Evolutionary conservation across 768 basidiomycete genomes (phyloP).

Genomic region (Termitomyces sp.): DNA sequence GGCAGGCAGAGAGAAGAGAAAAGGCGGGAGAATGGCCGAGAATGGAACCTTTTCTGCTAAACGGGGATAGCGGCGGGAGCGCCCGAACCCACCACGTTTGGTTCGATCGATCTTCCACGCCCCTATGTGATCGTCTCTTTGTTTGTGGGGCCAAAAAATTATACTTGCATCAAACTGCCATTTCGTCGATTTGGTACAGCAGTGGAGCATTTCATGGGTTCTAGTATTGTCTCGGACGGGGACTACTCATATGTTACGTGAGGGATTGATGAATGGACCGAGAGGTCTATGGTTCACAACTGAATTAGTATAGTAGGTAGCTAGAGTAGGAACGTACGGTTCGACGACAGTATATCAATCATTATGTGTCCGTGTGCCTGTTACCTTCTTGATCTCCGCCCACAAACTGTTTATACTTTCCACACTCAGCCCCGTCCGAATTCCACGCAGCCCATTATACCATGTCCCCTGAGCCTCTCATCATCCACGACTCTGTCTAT

Average conservation of each 20-base stretch:
- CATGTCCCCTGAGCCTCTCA: constrained; percentile 13
- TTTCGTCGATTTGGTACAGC: not conserved
- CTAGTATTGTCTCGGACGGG: not conserved
- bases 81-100: constrained; percentile 3
- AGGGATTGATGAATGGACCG: constrained; percentile 5
- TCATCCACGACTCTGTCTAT: constrained; percentile 2
- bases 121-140: constrained; percentile 1
- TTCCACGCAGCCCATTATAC: constrained; percentile 18
- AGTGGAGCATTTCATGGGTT: not conserved
- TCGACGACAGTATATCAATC: constrained; percentile 7
- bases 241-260: not conserved
- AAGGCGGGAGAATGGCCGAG: constrained; percentile 1
- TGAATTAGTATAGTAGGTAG: not conserved
- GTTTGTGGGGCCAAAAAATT: constrained; percentile 1
- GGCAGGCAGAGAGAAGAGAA: not conserved
- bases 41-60: constrained; percentile 15
- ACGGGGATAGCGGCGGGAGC: constrained; percentile 9
- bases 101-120: not conserved
- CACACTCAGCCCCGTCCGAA: constrained; percentile 22
- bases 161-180: not conserved
- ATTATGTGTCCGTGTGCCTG: constrained; percentile 12
- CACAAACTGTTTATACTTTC: constrained; percentile 14
- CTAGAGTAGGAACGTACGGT: not conserved
- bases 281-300: constrained; percentile 1
- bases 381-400: constrained; percentile 19